A percentile compares a stretch with the other conserved stretches of the same genome.
phyloP scores from a whole-genome alignment of 148 eudicot species.

The Persicaria tinctoria region DNA sequence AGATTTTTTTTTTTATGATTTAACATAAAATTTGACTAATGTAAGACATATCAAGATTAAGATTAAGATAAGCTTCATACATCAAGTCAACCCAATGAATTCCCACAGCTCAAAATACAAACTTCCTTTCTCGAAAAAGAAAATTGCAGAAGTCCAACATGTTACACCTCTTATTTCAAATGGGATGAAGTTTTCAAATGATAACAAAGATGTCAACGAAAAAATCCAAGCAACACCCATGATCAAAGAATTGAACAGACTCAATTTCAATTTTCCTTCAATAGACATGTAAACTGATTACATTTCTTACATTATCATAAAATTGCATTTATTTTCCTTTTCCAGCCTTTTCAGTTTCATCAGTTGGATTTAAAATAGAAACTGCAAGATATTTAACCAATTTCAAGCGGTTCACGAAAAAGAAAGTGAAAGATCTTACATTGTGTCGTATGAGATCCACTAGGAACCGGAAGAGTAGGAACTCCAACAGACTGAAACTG shows the following conservation, averaged over 20 bases:
- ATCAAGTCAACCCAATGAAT: neutral
- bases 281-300: neutral
- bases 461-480: conserved; percentile 41
- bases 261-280: neutral
- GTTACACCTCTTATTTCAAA: neutral
- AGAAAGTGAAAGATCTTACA: conserved; percentile 31
- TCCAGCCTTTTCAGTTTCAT: neutral
- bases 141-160: neutral
- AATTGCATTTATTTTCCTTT: neutral
- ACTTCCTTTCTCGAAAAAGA: neutral
- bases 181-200: neutral
- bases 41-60: neutral
- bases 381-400: neutral
- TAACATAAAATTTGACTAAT: neutral
- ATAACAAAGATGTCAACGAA: neutral
- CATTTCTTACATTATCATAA: neutral
- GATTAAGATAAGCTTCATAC: neutral
- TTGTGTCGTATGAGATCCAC: conserved; percentile 57
- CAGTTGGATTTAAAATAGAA: neutral
- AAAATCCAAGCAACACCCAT: too few species aligned
- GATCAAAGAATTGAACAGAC: neutral
- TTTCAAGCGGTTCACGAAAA: neutral
- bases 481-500: conserved; percentile 45
- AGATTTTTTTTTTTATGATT: too few species aligned
- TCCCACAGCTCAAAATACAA: neutral